phyloP scores from a whole-genome alignment of 1,139 yeast genomes.

The Yarrowia galli region DNA sequence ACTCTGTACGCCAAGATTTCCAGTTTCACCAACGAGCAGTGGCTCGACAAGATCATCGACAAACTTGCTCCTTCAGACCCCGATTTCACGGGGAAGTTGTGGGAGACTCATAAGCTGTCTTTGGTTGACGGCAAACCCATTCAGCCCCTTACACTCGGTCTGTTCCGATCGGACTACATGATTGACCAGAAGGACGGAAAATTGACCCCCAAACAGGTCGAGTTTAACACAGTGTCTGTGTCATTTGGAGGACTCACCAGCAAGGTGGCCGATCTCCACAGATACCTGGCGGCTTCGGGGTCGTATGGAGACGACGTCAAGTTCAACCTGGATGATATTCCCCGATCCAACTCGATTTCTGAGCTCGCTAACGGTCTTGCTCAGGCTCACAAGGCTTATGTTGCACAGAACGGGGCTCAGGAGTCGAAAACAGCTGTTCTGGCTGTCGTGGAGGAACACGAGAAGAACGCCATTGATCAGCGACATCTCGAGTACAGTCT shows the following conservation, averaged over 20 bases:
- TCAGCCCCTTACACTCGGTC: constrained; percentile 79
- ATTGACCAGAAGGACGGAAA: constrained; percentile 55
- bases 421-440: constrained; percentile 62
- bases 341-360: constrained; percentile 68
- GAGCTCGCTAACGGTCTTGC: constrained; percentile 76
- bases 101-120: constrained; percentile 50
- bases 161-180: constrained; percentile 92
- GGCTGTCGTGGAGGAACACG: constrained; percentile 83
- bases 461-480: constrained; percentile 91
- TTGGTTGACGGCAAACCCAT: constrained; percentile 55
- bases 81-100: constrained; percentile 83
- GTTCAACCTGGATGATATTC: constrained; percentile 58
- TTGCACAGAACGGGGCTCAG: constrained; percentile 43
- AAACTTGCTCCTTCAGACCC: constrained; percentile 62
- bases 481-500: constrained; percentile 79
- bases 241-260: constrained; percentile 92
- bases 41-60: constrained; percentile 66
- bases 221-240: constrained; percentile 93
- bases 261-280: constrained; percentile 78
- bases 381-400: constrained; percentile 66
- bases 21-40: constrained; percentile 57
- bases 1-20: constrained; percentile 65
- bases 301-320: constrained; percentile 45
- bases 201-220: constrained; percentile 74
- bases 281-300: constrained; percentile 52